Evolutionary conservation across 805 yeast species (phyloP), one percentile per base, ranked within the genome.

Genomic region (Pichia kluyveri): DNA sequence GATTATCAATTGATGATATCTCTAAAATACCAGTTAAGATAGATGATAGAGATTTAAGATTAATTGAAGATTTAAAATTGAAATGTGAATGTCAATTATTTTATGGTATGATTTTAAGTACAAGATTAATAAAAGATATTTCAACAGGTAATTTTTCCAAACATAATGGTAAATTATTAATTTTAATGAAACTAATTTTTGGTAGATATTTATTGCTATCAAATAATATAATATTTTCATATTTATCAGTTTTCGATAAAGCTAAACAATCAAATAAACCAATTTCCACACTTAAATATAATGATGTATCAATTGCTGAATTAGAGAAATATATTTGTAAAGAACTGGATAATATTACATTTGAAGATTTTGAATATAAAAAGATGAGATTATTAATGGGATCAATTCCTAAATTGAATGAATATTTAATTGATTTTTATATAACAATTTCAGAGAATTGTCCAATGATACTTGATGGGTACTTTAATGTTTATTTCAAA

Each of bases 401-500:
- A 28, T 28, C 47, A n/a, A 42, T 58, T 3, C 53, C 53, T 28
- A 51, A 49, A 38, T 26, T 55, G 32, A 28, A 52, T 14, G 50
- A 51, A 27, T 51, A 42, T 30, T 41, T 58, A 4, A 38, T 54
- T 18, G 54, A 53, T 17, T 47, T 51, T 27, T 55, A 58, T 43
- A 45, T 42, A 5, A 18, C 42, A 1, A 37, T 54, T 19, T 43
- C 47, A 3, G 40, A 46, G 2, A 41, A 47, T 14, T 46, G 48
- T 5, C 41, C 45, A 4, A 10, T 53, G 8, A 12, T 43, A 1
- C 27, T 43, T 5, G 53, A 51, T 41, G 59, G 58, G 43, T 57
- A 50, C 5, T 53, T 60, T 30, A 52, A 52, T 34, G 30, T 51
- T 8, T 30, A 42, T 36, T 53, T 52, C 34, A 59, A 58, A 37